These are phyloP conservation scores for Aspergillus sp. DNA, from an alignment of 2,329 filamentous ascomycete species.

Conservation along the genomic window DNA sequence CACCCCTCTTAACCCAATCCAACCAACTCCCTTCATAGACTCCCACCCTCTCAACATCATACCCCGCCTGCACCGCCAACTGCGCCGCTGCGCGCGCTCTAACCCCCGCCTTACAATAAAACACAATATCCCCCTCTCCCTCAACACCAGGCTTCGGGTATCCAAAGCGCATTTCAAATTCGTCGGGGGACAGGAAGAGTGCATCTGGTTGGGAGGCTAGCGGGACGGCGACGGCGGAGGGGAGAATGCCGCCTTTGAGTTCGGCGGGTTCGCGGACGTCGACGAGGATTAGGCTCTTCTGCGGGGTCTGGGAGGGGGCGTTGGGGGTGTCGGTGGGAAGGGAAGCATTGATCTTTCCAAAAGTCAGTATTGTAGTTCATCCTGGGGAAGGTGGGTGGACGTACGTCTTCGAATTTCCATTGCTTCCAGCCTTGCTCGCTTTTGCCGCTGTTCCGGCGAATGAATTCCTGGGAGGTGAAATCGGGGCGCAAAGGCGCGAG, in stretches of 20 bases:
- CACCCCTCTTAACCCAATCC: slow-evolving; percentile 74
- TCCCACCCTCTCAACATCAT: slow-evolving; percentile 53
- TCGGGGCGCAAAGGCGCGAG: neutral
- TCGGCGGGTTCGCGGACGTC: slow-evolving; percentile 46
- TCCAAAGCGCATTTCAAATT: slow-evolving; percentile 78
- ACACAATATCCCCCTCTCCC: slow-evolving; percentile 53
- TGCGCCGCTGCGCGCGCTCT: slow-evolving; percentile 69
- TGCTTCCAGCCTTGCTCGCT: slow-evolving; percentile 10
- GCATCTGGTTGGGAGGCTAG: slow-evolving; percentile 70
- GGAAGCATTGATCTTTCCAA: slow-evolving; percentile 27
- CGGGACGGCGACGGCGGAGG: slow-evolving; percentile 74
- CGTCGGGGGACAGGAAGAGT: slow-evolving; percentile 65
- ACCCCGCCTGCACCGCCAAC: slow-evolving; percentile 71
- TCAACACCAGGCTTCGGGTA: slow-evolving; percentile 60
- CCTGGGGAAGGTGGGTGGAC: neutral
- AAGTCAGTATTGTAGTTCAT: neutral
- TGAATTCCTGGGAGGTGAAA: neutral
- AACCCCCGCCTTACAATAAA: slow-evolving; percentile 92
- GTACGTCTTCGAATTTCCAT: slow-evolving; percentile 34
- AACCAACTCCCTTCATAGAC: slow-evolving; percentile 51
- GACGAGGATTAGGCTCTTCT: slow-evolving; percentile 30
- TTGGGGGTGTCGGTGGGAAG: slow-evolving; percentile 19
- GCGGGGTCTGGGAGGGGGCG: slow-evolving; percentile 16
- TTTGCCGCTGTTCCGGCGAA: slow-evolving; percentile 17
- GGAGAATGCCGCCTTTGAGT: slow-evolving; percentile 56